These are phyloP conservation scores for Diaporthe humulicola DNA, from an alignment of 2,329 filamentous ascomycete genomes.

Conservation along the genomic window DNA sequence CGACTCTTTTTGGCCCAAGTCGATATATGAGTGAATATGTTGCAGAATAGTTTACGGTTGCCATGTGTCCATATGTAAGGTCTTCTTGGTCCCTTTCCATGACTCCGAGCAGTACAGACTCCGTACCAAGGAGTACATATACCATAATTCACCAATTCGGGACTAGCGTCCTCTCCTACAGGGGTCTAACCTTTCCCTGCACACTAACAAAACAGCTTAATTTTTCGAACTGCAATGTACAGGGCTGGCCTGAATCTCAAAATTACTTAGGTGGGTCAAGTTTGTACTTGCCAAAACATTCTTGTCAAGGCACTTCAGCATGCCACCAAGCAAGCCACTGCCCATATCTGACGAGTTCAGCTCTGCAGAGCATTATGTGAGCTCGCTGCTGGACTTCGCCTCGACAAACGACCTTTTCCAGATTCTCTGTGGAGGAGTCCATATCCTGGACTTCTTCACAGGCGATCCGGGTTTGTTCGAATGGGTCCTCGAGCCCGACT, in stretches of 20 bases:
- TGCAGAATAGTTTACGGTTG: background rate
- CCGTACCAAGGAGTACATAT: background rate
- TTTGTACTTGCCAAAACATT: background rate
- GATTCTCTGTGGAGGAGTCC: constrained; percentile 94
- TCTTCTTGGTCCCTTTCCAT: background rate
- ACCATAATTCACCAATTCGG: background rate
- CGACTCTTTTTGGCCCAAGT: background rate
- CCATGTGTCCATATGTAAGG: too few relatives aligned
- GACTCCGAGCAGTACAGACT: background rate
- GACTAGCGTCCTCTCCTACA: background rate
- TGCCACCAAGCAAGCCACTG: constrained; percentile 68
- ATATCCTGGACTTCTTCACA: constrained; percentile 97
- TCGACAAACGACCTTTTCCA: constrained; percentile 82
- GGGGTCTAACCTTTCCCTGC: background rate
- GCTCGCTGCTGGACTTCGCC: constrained; percentile 82
- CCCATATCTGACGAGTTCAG: constrained; percentile 80
- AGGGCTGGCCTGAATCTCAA: background rate
- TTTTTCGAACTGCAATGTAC: background rate
- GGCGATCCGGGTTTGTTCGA: constrained; percentile 86
- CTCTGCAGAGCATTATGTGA: constrained; percentile 81
- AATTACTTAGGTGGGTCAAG: background rate
- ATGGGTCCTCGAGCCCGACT: constrained; percentile 80
- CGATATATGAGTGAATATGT: background rate
- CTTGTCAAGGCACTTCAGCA: constrained; percentile 44
- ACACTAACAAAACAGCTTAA: constrained; percentile 18